phyloP scores from a whole-genome alignment of 2,329 filamentous ascomycete genomes.

The Alternaria viburni region DNA sequence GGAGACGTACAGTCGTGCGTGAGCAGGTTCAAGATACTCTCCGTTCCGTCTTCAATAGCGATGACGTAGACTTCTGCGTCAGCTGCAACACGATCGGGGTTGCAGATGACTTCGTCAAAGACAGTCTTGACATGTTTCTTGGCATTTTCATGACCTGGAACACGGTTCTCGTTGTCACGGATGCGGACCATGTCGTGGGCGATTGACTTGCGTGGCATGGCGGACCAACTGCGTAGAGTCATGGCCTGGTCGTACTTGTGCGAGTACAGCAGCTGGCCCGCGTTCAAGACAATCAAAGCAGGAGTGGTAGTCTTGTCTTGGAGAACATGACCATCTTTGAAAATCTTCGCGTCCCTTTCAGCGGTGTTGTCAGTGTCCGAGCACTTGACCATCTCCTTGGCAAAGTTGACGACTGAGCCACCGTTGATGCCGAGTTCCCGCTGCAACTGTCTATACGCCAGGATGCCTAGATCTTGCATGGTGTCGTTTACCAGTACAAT shows the following conservation, averaged over 20 bases:
- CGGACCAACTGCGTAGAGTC: constrained; percentile 63
- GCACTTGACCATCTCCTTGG: constrained; percentile 54
- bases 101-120: constrained; percentile 67
- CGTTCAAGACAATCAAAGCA: constrained; percentile 77
- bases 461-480: constrained; percentile 74
- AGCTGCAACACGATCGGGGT: constrained; percentile 51
- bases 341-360: constrained; percentile 17
- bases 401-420: constrained; percentile 73
- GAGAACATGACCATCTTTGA: constrained; percentile 27
- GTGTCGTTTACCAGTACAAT: constrained; percentile 81
- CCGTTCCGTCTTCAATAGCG: constrained; percentile 71
- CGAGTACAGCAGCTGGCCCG: constrained; percentile 79
- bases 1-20: constrained; percentile 58
- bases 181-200: constrained; percentile 64
- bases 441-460: constrained; percentile 72
- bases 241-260: constrained; percentile 67
- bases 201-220: constrained; percentile 64
- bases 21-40: constrained; percentile 65
- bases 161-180: constrained; percentile 63
- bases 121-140: constrained; percentile 70
- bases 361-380: constrained; percentile 9
- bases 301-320: constrained; percentile 44
- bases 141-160: constrained; percentile 65
- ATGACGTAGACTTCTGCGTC: constrained; percentile 71
- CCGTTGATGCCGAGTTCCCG: constrained; percentile 69